These are phyloP conservation scores for Penicillium ochrochloron DNA, from an alignment of 495 filamentous ascomycete species.

Conservation along the genomic window DNA sequence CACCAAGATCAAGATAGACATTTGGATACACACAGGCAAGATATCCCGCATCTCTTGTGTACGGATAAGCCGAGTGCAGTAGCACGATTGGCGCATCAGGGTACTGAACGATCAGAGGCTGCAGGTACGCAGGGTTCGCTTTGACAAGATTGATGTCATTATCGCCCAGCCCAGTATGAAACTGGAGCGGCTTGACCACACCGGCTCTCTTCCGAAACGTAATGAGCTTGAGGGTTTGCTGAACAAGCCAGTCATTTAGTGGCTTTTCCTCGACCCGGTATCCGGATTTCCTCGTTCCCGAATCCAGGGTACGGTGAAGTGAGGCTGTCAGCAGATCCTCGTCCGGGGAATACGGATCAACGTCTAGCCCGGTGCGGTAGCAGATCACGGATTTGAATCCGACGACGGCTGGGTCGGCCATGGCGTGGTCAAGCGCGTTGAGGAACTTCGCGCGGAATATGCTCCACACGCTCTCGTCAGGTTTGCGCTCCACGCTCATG, in stretches of 20 bases:
- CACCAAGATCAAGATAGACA: constrained; percentile 84
- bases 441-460: constrained; percentile 52
- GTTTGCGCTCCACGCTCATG: constrained; percentile 29
- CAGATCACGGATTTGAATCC: constrained; percentile 88
- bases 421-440: constrained; percentile 52
- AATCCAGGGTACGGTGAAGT: constrained; percentile 36
- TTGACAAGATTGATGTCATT: constrained; percentile 73
- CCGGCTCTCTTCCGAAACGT: constrained; percentile 24
- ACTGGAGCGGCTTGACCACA: constrained; percentile 75
- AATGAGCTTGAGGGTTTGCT: constrained; percentile 46
- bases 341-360: constrained; percentile 36
- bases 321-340: constrained; percentile 38
- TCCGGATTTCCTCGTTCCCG: constrained; percentile 28
- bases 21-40: constrained; percentile 80
- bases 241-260: constrained; percentile 70
- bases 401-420: constrained; percentile 70
- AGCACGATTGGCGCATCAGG: constrained; percentile 75
- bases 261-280: constrained; percentile 65
- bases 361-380: constrained; percentile 75
- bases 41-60: constrained; percentile 81
- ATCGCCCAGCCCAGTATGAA: constrained; percentile 87
- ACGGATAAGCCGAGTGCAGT: constrained; percentile 84
- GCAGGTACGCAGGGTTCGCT: constrained; percentile 78
- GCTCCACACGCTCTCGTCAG: constrained; percentile 34
- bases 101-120: constrained; percentile 72